These are phyloP conservation scores for Annulohypoxylon maeteangense DNA, from an alignment of 495 filamentous ascomycete species.

Conservation along the genomic window DNA sequence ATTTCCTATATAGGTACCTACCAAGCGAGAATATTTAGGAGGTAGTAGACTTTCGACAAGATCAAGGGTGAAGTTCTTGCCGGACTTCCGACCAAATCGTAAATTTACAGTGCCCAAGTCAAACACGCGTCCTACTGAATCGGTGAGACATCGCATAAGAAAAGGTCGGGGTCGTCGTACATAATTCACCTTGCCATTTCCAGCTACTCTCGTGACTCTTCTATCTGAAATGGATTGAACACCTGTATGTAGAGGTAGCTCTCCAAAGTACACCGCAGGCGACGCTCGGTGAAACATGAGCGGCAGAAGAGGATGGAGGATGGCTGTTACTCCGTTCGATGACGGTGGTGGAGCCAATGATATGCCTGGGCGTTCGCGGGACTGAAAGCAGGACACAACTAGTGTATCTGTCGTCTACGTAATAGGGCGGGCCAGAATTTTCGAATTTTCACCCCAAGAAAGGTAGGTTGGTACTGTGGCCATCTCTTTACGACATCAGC, in stretches of 20 bases:
- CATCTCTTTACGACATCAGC: slow-evolving; percentile 2
- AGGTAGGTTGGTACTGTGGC: slow-evolving; percentile 1
- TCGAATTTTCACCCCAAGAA: neutral
- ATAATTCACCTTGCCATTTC: neutral
- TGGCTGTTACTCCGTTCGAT: slow-evolving; percentile 12
- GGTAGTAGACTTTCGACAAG: no score
- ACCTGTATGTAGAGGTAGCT: neutral
- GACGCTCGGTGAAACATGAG: slow-evolving; percentile 35
- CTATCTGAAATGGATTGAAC: neutral
- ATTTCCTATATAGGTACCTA: neutral
- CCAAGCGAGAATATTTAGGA: neutral
- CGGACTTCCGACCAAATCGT: slow-evolving; percentile 11
- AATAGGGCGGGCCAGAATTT: slow-evolving; percentile 19
- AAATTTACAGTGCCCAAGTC: neutral
- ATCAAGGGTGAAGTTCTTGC: neutral
- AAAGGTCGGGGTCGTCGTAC: slow-evolving; percentile 20
- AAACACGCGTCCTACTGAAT: slow-evolving; percentile 29
- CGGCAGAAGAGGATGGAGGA: slow-evolving; percentile 3
- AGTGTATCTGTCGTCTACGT: slow-evolving; percentile 33
- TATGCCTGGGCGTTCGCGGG: neutral
- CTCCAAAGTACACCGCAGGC: slow-evolving; percentile 13
- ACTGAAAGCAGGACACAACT: slow-evolving; percentile 6
- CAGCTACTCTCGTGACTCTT: neutral
- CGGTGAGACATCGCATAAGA: slow-evolving; percentile 31
- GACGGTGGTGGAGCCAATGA: slow-evolving; percentile 31